phyloP scores from a whole-genome alignment of 345 rosid species.

The Microthlaspi erraticum region DNA sequence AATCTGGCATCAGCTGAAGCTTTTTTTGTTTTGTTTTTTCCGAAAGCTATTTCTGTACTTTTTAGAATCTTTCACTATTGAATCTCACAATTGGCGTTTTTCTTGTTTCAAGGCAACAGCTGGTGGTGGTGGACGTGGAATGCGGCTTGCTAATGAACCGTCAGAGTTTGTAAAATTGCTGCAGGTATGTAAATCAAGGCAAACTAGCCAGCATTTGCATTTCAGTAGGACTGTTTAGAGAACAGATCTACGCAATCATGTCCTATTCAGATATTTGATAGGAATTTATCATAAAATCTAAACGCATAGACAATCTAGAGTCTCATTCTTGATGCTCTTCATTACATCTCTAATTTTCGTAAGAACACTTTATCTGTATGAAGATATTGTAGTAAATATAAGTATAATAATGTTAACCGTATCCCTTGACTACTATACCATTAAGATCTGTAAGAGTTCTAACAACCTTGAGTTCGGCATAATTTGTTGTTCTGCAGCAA shows the following conservation, averaged over 20 bases:
- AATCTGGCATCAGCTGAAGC: not conserved
- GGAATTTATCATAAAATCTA: not conserved
- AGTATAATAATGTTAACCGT: not conserved
- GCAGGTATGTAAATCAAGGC: constrained; percentile 59
- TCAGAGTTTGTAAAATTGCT: constrained; percentile 92
- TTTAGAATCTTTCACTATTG: constrained; percentile 6
- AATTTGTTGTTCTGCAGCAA: constrained; percentile 60
- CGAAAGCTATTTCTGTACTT: constrained; percentile 4
- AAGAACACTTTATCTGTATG: not conserved
- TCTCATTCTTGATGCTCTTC: not conserved
- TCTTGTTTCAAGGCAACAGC: constrained; percentile 81
- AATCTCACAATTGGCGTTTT: constrained; percentile 7
- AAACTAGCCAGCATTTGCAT: not conserved
- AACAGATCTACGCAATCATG: not conserved
- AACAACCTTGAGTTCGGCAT: constrained; percentile 33
- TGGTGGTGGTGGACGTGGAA: constrained; percentile 99
- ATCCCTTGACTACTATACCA: not conserved
- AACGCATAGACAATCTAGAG: not conserved
- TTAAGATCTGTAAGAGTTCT: constrained; percentile 7
- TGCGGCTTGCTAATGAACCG: constrained; percentile 97
- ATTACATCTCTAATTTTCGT: constrained; percentile 1
- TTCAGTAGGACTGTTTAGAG: not conserved
- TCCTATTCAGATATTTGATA: not conserved
- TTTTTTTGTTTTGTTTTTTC: not conserved
- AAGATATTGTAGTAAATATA: not conserved